These are phyloP conservation scores for Fusarium sp. DNA, from an alignment of 2,329 filamentous ascomycete genomes.

Conservation along the genomic window DNA sequence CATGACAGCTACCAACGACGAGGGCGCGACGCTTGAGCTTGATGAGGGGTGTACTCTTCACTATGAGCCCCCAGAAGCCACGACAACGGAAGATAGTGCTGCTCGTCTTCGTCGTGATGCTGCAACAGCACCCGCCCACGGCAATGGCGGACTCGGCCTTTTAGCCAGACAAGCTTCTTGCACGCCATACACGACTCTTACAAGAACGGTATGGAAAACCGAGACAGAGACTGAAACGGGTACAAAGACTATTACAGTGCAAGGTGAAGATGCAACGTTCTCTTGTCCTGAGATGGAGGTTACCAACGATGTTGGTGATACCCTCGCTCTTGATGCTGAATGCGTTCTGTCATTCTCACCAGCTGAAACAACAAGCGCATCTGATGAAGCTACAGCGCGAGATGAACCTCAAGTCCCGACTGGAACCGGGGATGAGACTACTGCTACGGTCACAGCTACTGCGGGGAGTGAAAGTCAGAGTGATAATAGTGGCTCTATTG, in stretches of 20 bases:
- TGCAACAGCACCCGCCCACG: rapidly evolving
- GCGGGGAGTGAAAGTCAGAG: rapidly evolving
- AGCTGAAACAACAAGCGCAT: not conserved
- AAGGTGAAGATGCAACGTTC: conserved; percentile 6
- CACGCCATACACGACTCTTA: not conserved
- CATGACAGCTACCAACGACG: conserved; percentile 15
- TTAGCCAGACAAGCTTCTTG: not conserved
- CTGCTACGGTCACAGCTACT: not conserved
- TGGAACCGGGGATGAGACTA: not conserved
- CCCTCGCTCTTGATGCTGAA: conserved; percentile 2
- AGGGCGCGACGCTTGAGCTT: conserved; percentile 1
- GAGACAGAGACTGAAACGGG: not conserved
- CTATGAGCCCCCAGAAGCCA: not conserved
- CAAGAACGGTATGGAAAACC: not conserved
- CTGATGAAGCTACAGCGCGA: not conserved
- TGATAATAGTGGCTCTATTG: not conserved
- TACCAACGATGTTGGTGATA: conserved; percentile 4
- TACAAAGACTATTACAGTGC: not conserved
- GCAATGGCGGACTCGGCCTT: rapidly evolving
- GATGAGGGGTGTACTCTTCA: conserved; percentile 11
- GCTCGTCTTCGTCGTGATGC: conserved; percentile 4
- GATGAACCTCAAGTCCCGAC: not conserved
- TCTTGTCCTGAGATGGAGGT: conserved; percentile 25
- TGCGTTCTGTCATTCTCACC: conserved; percentile 5
- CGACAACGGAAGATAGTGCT: not conserved